A percentile compares a stretch with the other conserved stretches of the same genome.
Evolutionary conservation across 2,329 filamentous ascomycete genomes (phyloP).

Genomic region (Monascus ruber): DNA sequence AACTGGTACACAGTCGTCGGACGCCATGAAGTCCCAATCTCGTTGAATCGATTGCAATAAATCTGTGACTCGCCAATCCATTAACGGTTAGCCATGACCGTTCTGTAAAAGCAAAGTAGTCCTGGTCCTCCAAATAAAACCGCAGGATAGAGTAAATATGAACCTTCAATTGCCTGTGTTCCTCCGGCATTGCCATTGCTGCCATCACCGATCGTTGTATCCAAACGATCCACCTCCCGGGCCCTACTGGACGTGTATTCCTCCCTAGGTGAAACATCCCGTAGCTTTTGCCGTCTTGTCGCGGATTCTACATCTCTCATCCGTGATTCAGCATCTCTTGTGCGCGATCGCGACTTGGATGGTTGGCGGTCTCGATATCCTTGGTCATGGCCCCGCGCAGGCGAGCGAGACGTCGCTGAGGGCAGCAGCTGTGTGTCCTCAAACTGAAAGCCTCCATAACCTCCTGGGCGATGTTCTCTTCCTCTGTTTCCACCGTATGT

Average conservation of each 20-base stretch:
- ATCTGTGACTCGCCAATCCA: slow-evolving; percentile 24
- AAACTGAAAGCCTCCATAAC: slow-evolving; percentile 33
- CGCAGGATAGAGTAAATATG: slow-evolving; percentile 3
- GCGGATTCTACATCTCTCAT: slow-evolving; percentile 19
- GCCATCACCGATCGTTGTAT: slow-evolving; percentile 2
- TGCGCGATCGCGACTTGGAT: slow-evolving; percentile 23
- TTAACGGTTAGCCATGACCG: slow-evolving; percentile 3
- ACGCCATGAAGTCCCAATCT: slow-evolving; percentile 88
- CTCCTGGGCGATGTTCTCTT: slow-evolving; percentile 29
- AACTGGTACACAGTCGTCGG: slow-evolving; percentile 79
- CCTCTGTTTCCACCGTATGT: slow-evolving; percentile 17
- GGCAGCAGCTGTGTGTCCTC: slow-evolving; percentile 19
- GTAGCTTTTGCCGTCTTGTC: slow-evolving; percentile 5
- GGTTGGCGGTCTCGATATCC: slow-evolving; percentile 16
- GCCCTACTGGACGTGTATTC: slow-evolving; percentile 11
- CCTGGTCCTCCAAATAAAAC: neutral
- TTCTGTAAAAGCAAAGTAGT: neutral
- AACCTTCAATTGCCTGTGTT: slow-evolving; percentile 28
- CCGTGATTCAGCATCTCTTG: slow-evolving; percentile 23
- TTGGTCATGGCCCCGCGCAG: slow-evolving; percentile 22
- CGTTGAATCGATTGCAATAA: slow-evolving; percentile 72
- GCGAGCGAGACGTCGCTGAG: slow-evolving; percentile 17
- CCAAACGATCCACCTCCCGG: slow-evolving; percentile 11
- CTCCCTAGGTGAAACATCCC: neutral
- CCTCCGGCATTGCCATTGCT: slow-evolving; percentile 8